A percentile compares a stretch with the other conserved stretches of the same genome.
phyloP scores from a whole-genome alignment of 2,329 filamentous ascomycete genomes.

The Arthrobotrys conoides region DNA sequence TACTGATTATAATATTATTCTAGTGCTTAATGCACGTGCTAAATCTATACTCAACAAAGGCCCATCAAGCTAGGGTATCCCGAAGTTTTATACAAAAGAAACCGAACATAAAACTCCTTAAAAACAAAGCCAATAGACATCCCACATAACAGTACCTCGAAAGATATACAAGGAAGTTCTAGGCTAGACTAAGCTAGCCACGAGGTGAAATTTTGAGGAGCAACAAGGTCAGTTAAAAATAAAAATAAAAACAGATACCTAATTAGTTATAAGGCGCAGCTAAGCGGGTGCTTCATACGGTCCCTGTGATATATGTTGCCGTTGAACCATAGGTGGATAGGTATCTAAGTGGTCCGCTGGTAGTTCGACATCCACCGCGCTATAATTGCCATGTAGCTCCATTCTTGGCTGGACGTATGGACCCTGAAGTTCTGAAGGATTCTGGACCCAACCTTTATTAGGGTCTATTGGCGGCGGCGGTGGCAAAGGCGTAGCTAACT shows the following conservation, averaged over 20 bases:
- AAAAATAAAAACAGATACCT: no score
- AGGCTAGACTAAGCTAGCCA: no score
- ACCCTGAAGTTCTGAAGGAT: conserved; percentile 26
- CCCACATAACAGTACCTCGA: not conserved
- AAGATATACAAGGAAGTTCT: no score
- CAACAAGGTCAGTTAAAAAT: not conserved
- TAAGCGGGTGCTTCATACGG: conserved; percentile 28
- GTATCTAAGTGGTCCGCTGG: conserved; percentile 3
- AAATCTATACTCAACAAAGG: not conserved
- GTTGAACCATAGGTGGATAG: not conserved
- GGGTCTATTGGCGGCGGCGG: conserved; percentile 33
- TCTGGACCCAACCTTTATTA: conserved; percentile 28
- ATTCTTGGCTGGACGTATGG: conserved; percentile 10
- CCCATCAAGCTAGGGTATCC: conserved; percentile 12
- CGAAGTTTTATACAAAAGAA: conserved; percentile 20
- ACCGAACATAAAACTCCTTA: conserved; percentile 5
- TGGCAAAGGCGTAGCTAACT: conserved; percentile 16
- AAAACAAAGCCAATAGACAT: not conserved
- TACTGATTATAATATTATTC: not conserved
- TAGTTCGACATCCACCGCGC: conserved; percentile 12
- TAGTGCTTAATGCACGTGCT: not conserved
- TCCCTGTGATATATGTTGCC: not conserved
- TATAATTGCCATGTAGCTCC: conserved; percentile 34
- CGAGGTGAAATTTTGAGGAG: not conserved
- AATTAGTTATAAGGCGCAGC: not conserved